Conservation (phyloP, 805 yeast species). For the Suhomyces tanzawaensis region DNA sequence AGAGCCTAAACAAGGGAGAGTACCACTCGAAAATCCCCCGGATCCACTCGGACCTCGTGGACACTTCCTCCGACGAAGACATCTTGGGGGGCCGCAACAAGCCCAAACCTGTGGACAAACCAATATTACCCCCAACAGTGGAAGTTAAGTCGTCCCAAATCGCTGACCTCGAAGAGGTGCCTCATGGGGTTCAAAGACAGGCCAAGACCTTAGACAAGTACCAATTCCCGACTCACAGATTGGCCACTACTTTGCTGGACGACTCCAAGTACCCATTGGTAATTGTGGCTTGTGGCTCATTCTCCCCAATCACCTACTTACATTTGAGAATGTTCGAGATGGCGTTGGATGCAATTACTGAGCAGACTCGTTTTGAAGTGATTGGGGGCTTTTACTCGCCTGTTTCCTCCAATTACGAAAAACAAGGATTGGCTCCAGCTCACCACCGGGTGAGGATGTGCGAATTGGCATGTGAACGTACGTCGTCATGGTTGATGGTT, state of each 20-base stretch:
- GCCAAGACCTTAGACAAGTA: constrained; percentile 69
- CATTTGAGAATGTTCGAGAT: constrained; percentile 97
- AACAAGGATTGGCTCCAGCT: constrained; percentile 88
- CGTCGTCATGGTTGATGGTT: constrained; percentile 97
- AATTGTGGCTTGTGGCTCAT: constrained; percentile 96
- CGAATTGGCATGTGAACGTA: constrained; percentile 95
- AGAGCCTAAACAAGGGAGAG: constrained; percentile 11
- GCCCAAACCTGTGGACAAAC: constrained; percentile 2
- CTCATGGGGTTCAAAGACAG: constrained; percentile 89
- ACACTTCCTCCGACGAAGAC: constrained; percentile 46
- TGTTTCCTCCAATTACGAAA: constrained; percentile 87
- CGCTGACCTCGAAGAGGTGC: constrained; percentile 96
- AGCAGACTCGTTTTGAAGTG: constrained; percentile 90
- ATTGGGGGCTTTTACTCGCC: constrained; percentile 97
- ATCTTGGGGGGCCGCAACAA: not conserved
- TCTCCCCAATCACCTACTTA: constrained; percentile 91
- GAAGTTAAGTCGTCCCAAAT: constrained; percentile 58
- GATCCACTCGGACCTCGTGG: constrained; percentile 52
- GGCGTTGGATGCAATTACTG: constrained; percentile 93
- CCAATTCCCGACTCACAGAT: constrained; percentile 82
- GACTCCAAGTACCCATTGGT: constrained; percentile 84
- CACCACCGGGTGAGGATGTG: constrained; percentile 95
- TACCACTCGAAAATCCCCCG: constrained; percentile 49
- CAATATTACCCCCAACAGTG: constrained; percentile 41
- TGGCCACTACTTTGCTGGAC: constrained; percentile 67